Evolutionary conservation across 176 grass and related monocot species (phyloP).

Genomic region (Guadua angustifolia): DNA sequence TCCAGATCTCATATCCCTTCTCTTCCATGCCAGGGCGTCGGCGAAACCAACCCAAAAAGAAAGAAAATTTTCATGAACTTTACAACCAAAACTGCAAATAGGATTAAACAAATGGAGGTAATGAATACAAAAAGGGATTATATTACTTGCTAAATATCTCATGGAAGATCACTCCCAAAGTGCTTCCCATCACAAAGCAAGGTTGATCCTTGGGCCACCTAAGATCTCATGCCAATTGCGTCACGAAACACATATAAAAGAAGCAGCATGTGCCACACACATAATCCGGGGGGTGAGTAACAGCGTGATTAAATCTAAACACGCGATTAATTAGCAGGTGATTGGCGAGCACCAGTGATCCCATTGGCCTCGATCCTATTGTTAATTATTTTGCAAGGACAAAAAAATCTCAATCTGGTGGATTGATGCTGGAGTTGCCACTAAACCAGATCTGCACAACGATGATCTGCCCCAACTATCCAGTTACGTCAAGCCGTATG

Average conservation of each 20-base stretch:
- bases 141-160: constrained; percentile 26
- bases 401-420: constrained; percentile 17
- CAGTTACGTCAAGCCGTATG: not conserved
- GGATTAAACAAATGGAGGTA: not conserved
- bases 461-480: constrained; percentile 27
- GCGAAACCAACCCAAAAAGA: not conserved
- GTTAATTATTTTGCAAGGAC: not conserved
- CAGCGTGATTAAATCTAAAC: not conserved
- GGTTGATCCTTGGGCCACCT: not conserved
- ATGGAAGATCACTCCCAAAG: constrained; percentile 2
- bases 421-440: not conserved
- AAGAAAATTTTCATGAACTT: not conserved
- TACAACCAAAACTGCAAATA: not conserved
- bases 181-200: not conserved
- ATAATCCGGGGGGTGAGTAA: not conserved
- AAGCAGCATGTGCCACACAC: not conserved
- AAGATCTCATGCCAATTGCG: constrained; percentile 12
- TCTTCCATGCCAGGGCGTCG: constrained; percentile 38
- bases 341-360: not conserved
- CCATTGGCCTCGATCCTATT: constrained; percentile 7
- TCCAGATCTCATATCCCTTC: constrained; percentile 28
- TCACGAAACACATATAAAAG: not conserved
- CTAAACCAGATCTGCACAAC: constrained; percentile 23
- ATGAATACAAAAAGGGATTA: constrained; percentile 7
- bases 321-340: constrained; percentile 7